These are phyloP conservation scores for Citrullus amarus DNA, from an alignment of 306 rosid genomes.

Conservation along the genomic window DNA sequence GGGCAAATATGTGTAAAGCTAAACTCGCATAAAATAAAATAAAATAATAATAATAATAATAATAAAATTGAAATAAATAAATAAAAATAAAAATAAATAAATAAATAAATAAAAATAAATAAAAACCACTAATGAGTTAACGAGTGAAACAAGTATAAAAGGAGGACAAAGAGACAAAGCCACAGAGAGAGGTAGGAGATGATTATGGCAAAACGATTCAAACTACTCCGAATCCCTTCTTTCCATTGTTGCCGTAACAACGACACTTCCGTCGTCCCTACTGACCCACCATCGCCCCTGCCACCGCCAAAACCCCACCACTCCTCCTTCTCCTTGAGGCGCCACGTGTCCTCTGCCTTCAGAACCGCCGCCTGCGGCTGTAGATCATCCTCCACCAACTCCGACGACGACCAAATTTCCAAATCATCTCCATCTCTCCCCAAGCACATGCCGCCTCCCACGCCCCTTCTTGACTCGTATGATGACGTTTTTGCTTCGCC, in stretches of 20 bases:
- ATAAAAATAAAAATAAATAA: no score
- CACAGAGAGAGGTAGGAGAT: background rate
- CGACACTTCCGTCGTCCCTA: conserved; percentile 14
- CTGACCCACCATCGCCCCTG: background rate
- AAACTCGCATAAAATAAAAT: no score
- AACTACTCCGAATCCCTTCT: conserved; percentile 30
- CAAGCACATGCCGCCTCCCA: conserved; percentile 35
- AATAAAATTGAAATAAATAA: no score
- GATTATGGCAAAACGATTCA: conserved; percentile 37
- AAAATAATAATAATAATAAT: no score
- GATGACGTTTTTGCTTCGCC: conserved; percentile 11
- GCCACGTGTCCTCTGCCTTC: conserved; percentile 36
- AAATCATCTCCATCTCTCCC: conserved; percentile 6
- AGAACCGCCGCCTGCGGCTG: conserved; percentile 20
- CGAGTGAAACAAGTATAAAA: no score
- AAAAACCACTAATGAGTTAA: no score
- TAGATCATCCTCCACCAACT: conserved; percentile 24
- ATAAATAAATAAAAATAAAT: no score
- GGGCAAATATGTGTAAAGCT: no score
- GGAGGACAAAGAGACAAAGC: background rate
- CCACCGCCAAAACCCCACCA: conserved; percentile 12
- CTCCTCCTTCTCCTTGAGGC: conserved; percentile 29
- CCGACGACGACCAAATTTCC: conserved; percentile 21
- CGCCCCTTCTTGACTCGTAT: conserved; percentile 11
- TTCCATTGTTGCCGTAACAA: conserved; percentile 46